Base-by-base conservation (phyloP, 257 asterid species). In the Solanum chiquidenum region DNA sequence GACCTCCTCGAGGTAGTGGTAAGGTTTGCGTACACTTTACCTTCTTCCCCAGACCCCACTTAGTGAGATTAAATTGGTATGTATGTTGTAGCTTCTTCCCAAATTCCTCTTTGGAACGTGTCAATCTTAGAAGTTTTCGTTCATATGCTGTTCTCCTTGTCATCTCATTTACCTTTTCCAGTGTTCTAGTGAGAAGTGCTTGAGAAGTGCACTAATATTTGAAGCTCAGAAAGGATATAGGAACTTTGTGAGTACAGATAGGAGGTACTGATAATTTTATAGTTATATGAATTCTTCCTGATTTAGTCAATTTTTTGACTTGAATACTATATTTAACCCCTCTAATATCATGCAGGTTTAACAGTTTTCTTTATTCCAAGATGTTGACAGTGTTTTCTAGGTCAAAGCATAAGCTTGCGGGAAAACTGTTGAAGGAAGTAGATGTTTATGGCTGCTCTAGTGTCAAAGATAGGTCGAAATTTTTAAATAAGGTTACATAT, bases 121-220 rank as follows among this genome's bases (percentile, higher is more conserved):
- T 77, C 62, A 77, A 13, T 40, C 23, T 3, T 5, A 3, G n/a
- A 25, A 77, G 37, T 77, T 77, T 42, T 2, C 8, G 64, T 6
- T 42, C 84, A 13, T 44, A 14, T 77, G 62, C 84, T 77, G 8
- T 60, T 25, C 37, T 42, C 62, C 64, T 77, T 77, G 2, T 77
- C 64, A 73, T 20, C 80, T 73, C 80, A 18, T 68, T 88, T 85
- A 86, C 84, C 71, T 87, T 14, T 90, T 86, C 89, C 93, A 96
- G 99, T 95, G 94, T 91, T 87, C 93, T n/a, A 88, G 93, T 89
- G 93, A 91, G 58, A 94, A 93, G 86, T 93, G 94, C 90, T 93
- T 94, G 93, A 92, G 94, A 86, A 90, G 91, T 87, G 95, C 93
- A 46, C 89, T 92, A 83, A 86, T 88, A 85, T 88, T 92, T 87